Percentiles rank a stretch among this genome's conserved stretches.
These are phyloP conservation scores for Avena atlantica DNA, from an alignment of 176 grass and related monocot genomes.

Conservation along the genomic window DNA sequence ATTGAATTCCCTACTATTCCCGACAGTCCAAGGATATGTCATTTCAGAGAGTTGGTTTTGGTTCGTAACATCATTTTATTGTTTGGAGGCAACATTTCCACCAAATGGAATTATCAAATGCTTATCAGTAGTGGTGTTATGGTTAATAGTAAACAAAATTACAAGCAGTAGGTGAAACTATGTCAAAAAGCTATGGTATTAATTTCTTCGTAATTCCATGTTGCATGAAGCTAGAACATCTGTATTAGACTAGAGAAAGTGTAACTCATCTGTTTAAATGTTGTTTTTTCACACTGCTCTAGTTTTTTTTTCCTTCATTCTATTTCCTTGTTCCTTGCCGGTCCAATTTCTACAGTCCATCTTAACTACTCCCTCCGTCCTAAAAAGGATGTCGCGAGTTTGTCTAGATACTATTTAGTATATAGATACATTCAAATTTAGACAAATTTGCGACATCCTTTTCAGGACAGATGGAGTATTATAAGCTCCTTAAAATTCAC, in stretches of 20 bases:
- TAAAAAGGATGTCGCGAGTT: too few relatives aligned
- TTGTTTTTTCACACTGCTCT: not conserved
- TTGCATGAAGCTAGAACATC: conserved; percentile 1
- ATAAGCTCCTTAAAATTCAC: not conserved
- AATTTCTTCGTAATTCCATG: not conserved
- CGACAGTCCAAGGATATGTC: not conserved
- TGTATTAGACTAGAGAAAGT: not conserved
- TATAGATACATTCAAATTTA: too few relatives aligned
- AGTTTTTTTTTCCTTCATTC: not conserved
- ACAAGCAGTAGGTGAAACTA: not conserved
- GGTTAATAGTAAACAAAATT: not conserved
- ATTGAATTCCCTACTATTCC: not conserved
- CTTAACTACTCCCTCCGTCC: not conserved
- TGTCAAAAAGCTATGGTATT: conserved; percentile 6
- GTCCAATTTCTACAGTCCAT: not conserved
- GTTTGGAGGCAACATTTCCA: not conserved
- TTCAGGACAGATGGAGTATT: not conserved
- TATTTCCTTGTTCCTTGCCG: not conserved
- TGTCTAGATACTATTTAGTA: too few relatives aligned
- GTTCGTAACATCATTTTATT: not conserved
- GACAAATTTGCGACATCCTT: too few relatives aligned
- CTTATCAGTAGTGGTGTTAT: not conserved
- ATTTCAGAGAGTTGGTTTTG: not conserved
- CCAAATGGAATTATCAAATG: not conserved
- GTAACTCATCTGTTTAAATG: not conserved